Percentiles rank a stretch among this genome's conserved stretches.
Conservation (phyloP, 2,329 filamentous ascomycete species). For the Scytalidium sp. region DNA sequence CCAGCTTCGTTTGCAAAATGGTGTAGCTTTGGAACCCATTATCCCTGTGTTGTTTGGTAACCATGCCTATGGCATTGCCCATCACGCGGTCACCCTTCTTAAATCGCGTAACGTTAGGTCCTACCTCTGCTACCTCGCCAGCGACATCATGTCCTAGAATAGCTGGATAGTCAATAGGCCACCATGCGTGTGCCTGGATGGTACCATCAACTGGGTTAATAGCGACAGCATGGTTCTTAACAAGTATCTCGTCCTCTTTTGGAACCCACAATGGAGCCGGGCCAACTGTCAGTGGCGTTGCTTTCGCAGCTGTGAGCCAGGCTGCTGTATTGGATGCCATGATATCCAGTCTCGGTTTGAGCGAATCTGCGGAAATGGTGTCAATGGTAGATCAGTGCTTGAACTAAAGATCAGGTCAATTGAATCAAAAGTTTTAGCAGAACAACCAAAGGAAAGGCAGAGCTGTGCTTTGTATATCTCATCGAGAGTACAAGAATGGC, state of each 20-base stretch:
- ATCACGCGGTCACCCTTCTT: conserved; percentile 50
- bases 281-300: conserved; percentile 29
- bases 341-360: too few relatives aligned
- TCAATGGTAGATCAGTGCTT: too few relatives aligned
- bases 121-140: conserved; percentile 49
- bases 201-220: conserved; percentile 31
- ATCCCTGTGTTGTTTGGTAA: conserved; percentile 17
- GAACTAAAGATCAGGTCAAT: too few relatives aligned
- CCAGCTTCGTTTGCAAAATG: conserved; percentile 17
- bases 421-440: too few relatives aligned
- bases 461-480: too few relatives aligned
- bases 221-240: conserved; percentile 29
- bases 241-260: conserved; percentile 23
- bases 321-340: conserved; percentile 17
- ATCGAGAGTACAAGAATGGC: too few relatives aligned
- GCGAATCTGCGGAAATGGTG: too few relatives aligned
- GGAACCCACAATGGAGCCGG: conserved; percentile 34
- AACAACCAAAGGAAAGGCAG: too few relatives aligned
- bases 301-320: conserved; percentile 20
- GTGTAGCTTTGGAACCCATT: conserved; percentile 26
- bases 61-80: conserved; percentile 19
- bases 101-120: conserved; percentile 42
- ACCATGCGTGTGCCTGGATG: conserved; percentile 25
- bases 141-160: conserved; percentile 52
- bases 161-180: conserved; percentile 21